Percentiles rank a stretch among this genome's conserved stretches.
Conservation (phyloP, 2,329 filamentous ascomycete species). For the Alternaria dauci region DNA sequence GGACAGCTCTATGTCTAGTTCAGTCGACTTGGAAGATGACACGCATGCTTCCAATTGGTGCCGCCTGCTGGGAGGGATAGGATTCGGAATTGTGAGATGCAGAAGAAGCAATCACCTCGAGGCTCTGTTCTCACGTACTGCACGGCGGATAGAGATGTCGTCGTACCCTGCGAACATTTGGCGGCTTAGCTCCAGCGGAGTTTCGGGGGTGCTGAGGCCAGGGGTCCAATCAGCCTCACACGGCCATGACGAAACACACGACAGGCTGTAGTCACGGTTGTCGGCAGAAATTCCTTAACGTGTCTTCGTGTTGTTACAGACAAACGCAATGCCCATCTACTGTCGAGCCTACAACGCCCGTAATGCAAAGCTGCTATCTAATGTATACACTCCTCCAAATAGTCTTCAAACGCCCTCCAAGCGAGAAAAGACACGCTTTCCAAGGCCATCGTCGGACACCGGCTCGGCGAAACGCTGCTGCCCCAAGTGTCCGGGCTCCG, state of each 20-base stretch:
- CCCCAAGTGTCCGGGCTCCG: neutral
- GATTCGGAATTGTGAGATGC: neutral
- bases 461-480: slow-evolving; percentile 19
- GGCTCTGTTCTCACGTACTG: slow-evolving; percentile 4
- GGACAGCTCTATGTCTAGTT: slow-evolving; percentile 38
- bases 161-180: slow-evolving; percentile 15
- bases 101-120: neutral
- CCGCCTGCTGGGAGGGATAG: slow-evolving; percentile 14
- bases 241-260: slow-evolving; percentile 1
- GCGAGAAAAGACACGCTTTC: slow-evolving; percentile 15
- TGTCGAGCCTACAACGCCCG: slow-evolving; percentile 34
- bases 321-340: slow-evolving; percentile 20
- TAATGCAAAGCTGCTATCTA: slow-evolving; percentile 44
- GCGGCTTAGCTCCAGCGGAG: slow-evolving; percentile 21
- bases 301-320: slow-evolving; percentile 26
- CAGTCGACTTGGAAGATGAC: slow-evolving; percentile 32
- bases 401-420: slow-evolving; percentile 30
- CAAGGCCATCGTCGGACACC: slow-evolving; percentile 21
- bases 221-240: slow-evolving; percentile 11
- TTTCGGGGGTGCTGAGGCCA: slow-evolving; percentile 24
- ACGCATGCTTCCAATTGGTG: slow-evolving; percentile 35
- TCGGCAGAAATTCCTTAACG: slow-evolving; percentile 4
- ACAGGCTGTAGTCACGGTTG: neutral
- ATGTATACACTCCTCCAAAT: slow-evolving; percentile 40
- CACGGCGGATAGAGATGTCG: neutral